Conservation (phyloP, 371 early-diverging fungal species). For the Globomyces sp. region DNA sequence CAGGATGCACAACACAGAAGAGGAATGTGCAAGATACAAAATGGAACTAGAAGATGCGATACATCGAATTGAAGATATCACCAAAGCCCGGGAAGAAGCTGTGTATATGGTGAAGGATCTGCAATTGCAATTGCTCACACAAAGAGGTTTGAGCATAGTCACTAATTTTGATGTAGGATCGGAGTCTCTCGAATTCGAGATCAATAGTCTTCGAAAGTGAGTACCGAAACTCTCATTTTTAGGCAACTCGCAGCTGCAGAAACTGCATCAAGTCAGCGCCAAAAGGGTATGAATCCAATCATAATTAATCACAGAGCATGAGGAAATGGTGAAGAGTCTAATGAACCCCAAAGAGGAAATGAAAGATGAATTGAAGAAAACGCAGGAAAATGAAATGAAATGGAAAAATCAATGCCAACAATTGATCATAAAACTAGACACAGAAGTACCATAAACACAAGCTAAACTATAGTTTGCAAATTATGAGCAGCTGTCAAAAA, state of each 20-base stretch:
- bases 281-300: background rate
- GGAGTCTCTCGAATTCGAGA: slow-evolving; percentile 46
- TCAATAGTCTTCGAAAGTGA: slow-evolving; percentile 43
- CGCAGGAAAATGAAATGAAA: slow-evolving; percentile 33
- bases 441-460: slow-evolving; percentile 29
- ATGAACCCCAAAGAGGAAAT: slow-evolving; percentile 43
- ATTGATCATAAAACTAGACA: slow-evolving; percentile 42
- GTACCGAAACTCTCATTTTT: slow-evolving; percentile 18
- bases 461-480: slow-evolving; percentile 10
- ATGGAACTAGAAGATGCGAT: slow-evolving; percentile 7
- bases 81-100: slow-evolving; percentile 26
- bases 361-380: slow-evolving; percentile 36
- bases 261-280: no score
- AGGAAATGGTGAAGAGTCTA: slow-evolving; percentile 39
- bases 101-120: slow-evolving; percentile 19
- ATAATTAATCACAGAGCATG: slow-evolving; percentile 30
- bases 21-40: slow-evolving; percentile 2
- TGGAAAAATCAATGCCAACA: slow-evolving; percentile 51
- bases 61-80: slow-evolving; percentile 29
- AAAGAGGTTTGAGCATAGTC: slow-evolving; percentile 19
- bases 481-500: slow-evolving; percentile 33
- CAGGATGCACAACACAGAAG: slow-evolving; percentile 29
- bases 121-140: slow-evolving; percentile 25
- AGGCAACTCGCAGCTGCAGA: no score
- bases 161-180: background rate